These are phyloP conservation scores for Podaxis sp. DNA, from an alignment of 768 basidiomycete species.

Conservation along the genomic window DNA sequence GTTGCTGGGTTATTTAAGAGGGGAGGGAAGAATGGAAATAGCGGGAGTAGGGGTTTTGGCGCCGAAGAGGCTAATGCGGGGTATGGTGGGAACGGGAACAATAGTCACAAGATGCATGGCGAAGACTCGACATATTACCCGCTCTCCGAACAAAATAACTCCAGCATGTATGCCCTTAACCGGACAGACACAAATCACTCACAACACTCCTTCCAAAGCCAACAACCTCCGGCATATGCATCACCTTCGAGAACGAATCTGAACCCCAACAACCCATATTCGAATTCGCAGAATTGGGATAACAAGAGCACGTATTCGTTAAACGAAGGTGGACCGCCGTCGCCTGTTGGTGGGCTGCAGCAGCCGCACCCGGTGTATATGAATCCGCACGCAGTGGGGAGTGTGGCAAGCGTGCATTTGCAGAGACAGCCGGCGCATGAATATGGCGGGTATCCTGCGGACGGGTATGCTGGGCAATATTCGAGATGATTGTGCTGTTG, in stretches of 20 bases:
- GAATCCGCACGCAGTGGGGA: constrained; percentile 10
- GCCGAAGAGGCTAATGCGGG: neutral
- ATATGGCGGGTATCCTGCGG: neutral
- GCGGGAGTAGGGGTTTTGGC: neutral
- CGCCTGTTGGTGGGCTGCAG: neutral
- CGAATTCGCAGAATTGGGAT: neutral
- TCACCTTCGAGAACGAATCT: constrained; percentile 1
- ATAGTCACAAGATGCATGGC: neutral
- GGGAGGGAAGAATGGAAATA: constrained; percentile 6
- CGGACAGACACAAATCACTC: constrained; percentile 6
- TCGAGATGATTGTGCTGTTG: constrained; percentile 12
- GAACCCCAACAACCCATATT: constrained; percentile 4
- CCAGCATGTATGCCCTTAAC: constrained; percentile 8
- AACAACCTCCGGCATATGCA: neutral
- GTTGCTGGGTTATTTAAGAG: constrained; percentile 15
- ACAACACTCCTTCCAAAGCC: neutral
- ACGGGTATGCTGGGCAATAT: constrained; percentile 3
- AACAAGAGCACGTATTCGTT: constrained; percentile 8
- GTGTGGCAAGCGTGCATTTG: constrained; percentile 11
- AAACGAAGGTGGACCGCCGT: constrained; percentile 1
- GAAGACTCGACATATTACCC: constrained; percentile 14
- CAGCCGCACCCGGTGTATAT: neutral
- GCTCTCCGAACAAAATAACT: constrained; percentile 1
- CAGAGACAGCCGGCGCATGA: neutral
- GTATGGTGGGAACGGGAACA: neutral